Evolutionary conservation across 1,284 basidiomycete genomes (phyloP), one percentile per base, ranked within the genome.

Genomic region (Trichosporon faecale): DNA sequence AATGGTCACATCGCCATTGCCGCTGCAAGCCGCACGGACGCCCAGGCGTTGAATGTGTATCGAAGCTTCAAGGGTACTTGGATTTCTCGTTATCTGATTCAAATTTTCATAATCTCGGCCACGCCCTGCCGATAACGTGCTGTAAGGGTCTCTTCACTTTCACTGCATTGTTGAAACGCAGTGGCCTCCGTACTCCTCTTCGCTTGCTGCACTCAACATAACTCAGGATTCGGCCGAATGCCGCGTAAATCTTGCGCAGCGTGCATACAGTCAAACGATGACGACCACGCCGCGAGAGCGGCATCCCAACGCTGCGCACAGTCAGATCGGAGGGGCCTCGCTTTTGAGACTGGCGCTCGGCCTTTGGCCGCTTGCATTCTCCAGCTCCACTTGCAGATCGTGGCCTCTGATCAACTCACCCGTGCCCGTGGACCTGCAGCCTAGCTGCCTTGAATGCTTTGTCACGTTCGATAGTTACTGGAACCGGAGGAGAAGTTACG

Each of bases 71-170:
- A 52, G 49, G 49, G 49, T 52, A 44, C 49, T 52, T 23, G 21
- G 21, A 52, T 12, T 23, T 52, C 49, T 52, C 49, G 49, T 52
- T 52, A 52, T 52, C 49, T 52, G 49, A 52, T 52, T 52, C 49
- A 52, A 52, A 52, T 52, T 52, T 52, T 52, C 49, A 52, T 52
- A 52, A 52, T 52, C 49, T 52, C 49, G 49, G 49, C 49, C 49
- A 52, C 49, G 49, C 49, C 2, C 49, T 52, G 49, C 49, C 49
- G 49, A 52, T 52, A 52, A 21, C 21, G 49, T 52, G 49, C 23
- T 52, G 49, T 52, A 52, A 25, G 49, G 49, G 49, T 52, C 21
- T 25, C 49, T n/a, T 21, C 21, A 52, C 49, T n/a, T 21, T 37
- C 11, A 37, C 11, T 37, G 35, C 12, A 14, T 3, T 11, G 23